Conservation (phyloP, 192 early-diverging fungal species). For the Coemansia sp. region DNA sequence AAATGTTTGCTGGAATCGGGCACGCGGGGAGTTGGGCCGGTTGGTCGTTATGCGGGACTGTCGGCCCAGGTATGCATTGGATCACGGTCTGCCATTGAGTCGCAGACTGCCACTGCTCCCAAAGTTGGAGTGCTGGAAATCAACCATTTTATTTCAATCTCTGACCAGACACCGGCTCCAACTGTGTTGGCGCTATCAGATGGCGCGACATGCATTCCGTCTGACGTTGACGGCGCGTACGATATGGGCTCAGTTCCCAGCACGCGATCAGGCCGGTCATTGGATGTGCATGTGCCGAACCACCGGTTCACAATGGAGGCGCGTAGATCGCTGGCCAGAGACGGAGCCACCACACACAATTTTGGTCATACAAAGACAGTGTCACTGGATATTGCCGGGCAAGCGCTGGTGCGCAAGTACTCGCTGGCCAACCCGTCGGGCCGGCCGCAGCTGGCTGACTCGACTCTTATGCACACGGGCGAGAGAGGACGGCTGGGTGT, state of each 20-base stretch:
- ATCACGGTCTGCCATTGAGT: neutral
- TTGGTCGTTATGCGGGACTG: neutral
- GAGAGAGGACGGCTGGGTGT: neutral
- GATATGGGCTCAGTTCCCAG: slow-evolving; percentile 1
- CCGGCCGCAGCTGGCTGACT: neutral
- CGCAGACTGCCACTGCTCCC: neutral
- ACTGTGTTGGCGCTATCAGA: neutral
- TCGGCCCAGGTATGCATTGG: neutral
- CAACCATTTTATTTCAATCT: neutral
- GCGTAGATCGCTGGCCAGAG: neutral
- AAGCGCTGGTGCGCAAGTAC: slow-evolving; percentile 12
- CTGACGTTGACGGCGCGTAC: slow-evolving; percentile 3
- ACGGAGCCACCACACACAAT: neutral
- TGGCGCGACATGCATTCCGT: neutral
- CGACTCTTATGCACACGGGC: neutral
- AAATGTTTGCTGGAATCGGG: slow-evolving; percentile 2
- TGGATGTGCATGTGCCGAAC: neutral
- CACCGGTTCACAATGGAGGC: neutral
- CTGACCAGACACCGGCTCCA: neutral
- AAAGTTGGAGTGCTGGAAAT: neutral
- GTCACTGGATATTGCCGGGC: slow-evolving; percentile 19
- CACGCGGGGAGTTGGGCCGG: neutral
- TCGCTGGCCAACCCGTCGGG: slow-evolving; percentile 3
- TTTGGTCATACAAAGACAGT: slow-evolving; percentile 16
- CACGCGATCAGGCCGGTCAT: slow-evolving; percentile 11